Base-by-base conservation (phyloP, 2,329 filamentous ascomycete species). In the Penicillium expansum region DNA sequence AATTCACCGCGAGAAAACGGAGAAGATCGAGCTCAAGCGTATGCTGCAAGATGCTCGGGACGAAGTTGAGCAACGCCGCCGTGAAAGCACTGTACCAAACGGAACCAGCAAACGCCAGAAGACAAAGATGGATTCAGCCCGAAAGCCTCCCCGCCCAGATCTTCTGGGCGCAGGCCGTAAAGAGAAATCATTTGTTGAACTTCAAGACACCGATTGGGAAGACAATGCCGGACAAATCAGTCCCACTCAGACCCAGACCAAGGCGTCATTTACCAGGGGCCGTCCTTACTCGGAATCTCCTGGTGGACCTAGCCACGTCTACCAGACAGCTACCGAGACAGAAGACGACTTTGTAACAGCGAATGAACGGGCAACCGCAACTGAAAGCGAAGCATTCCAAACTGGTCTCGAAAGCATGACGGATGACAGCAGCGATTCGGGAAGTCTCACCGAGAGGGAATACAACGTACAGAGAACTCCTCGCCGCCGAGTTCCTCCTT, bases 1-100 rank as follows among this genome's bases (percentile, higher is more conserved):
- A 68, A 90, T 97, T 45, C 93, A 99, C 74, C 89, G 94, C 33
- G 94, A 99, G 75, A 99, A 97, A 86, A 97, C 93, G 0, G 94
- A 99, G 75, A 99, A 97, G 80, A 84, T 97, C 29, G 94, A 99
- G 75, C 84, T 97, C 52, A 92, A 91, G 76, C 89, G 93, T 58
- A 91, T 99, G 83, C 84, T 97, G 30, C 93, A 97, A 76, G 94
- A 99, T 68, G 89, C 93, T 24, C 87, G 92, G 35, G 94, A 99
- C 71, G 94, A 99, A 69, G 78, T 99, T 29, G 94, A 91, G 74
- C 76, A 85, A 45, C 84, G 86, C 58, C 81, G 84, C 47, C 80
- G 77, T 51, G 84, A 79, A 55, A 83, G 85, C 32, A 52, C 76
- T 76, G 45, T 71, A 24, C 59, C 67, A 22, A 72, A 74, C 48